Evolutionary conservation across 805 yeast species (phyloP), one percentile per base, ranked within the genome.

Genomic region (Kodamaea laetipori): DNA sequence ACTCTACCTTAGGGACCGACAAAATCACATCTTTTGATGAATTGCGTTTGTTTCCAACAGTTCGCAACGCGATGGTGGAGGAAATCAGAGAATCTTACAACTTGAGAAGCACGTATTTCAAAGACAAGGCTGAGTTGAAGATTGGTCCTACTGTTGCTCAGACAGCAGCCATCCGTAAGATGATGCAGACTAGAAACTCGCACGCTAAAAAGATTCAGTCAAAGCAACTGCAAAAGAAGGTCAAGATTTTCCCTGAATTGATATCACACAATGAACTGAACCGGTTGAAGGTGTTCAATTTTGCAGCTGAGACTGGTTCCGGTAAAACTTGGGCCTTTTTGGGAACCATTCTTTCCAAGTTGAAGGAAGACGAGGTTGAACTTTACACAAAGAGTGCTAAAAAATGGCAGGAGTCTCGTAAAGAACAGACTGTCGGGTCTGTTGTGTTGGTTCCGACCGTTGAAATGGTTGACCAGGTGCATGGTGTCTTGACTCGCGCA

Each of bases 271-370:
- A 69, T 44, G 68, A 63, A 45, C 40, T 37, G 16, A 61, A 57
- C 19, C 60, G 57, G 46, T 54, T 81, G 38, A 80, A 81, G 51
- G 76, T 83, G 0, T 88, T 80, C 69, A 80, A 94, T 2, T 63
- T 92, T 43, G 97, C 98, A 0, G 96, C 97, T 2, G 98, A 94
- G 60, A 92, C 99, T 0, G 99, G 99, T 0, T 85, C 96, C 0
- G 99, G 99, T 6, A 92, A 92, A 59, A 92, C 99, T 0, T 81
- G 96, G 82, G 90, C 97, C 0, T 92, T 90, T 57, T 58, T 94
- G 47, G 80, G 86, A 0, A 90, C 96, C 0, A 49, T 92, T 26
- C 50, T 90, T 28, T 84, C 88, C 37, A 80, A 78, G 49, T 63
- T 90, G 49, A 77, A 80, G 47, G 81, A 82, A 45, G 80, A 77